Conservation (phyloP, 768 basidiomycete genomes). For the Leccinum rimulosum region DNA sequence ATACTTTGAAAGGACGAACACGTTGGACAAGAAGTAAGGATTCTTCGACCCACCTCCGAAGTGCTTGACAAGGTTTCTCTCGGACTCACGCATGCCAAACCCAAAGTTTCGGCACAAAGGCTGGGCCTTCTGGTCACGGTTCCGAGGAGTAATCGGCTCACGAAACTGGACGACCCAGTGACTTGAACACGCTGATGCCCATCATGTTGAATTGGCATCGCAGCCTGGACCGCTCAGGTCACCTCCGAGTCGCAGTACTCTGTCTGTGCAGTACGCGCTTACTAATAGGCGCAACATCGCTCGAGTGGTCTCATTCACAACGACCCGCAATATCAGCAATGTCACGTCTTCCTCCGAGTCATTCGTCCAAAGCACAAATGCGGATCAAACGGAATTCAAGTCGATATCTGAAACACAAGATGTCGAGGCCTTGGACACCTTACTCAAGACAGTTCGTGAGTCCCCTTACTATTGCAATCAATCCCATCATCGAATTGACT, state of each 20-base stretch:
- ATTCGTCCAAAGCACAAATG: background rate
- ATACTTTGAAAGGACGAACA: too few relatives aligned
- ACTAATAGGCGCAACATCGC: background rate
- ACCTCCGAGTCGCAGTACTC: background rate
- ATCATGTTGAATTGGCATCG: background rate
- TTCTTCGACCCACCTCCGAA: too few relatives aligned
- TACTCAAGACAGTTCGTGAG: conserved; percentile 59
- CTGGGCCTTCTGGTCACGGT: too few relatives aligned
- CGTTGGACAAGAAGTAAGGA: too few relatives aligned
- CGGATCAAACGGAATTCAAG: conserved; percentile 13
- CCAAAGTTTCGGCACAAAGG: too few relatives aligned
- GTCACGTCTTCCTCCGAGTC: background rate
- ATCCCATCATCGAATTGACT: background rate
- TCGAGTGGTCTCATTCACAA: background rate
- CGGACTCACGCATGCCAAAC: too few relatives aligned
- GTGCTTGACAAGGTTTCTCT: too few relatives aligned
- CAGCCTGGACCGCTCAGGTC: background rate
- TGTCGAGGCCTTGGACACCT: conserved; percentile 53
- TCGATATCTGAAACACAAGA: conserved; percentile 53
- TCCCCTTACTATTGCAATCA: conserved; percentile 4
- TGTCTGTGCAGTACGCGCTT: too few relatives aligned
- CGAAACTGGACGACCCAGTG: background rate
- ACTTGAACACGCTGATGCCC: background rate
- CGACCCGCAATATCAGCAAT: background rate
- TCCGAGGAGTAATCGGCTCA: too few relatives aligned